Evolutionary conservation across 1,284 basidiomycete genomes (phyloP), one percentile per base, ranked within the genome.

Genomic region (Cryptococcus wingfieldii): DNA sequence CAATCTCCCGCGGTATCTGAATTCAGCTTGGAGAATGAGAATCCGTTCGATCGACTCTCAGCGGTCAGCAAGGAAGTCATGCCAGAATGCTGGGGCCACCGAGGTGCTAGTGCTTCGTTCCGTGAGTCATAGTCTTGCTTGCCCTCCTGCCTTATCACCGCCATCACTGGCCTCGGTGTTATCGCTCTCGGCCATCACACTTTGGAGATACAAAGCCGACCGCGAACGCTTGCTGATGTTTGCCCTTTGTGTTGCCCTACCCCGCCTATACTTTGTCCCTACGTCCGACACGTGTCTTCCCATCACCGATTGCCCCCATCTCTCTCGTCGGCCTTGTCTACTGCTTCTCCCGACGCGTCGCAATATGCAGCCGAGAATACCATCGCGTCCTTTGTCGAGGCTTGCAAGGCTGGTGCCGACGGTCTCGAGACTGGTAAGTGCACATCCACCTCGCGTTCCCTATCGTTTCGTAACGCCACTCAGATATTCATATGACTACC

Each of bases 401-500:
- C 94, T 62, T 91, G 95, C 63, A 84, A 85, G 48, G 91, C 94
- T 76, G 94, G 93, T 57, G 88, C 92, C 47, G 90, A 96, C 75
- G 93, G 91, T 68, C 91, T 97, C 68, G 94, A 97, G 82, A 92
- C 89, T 71, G 80, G 80, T 79, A 50, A 60, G 79, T 67, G 37
- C 39, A 23, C 28, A 13, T 25, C 25, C 5, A 38, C 13, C 27
- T 18, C 9, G 5, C 4, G 37, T 19, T 34, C 31, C 31, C 6
- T 1, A 23, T 13, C 7, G 37, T n/a, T 38, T 54, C 43, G 31
- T 55, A 27, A 46, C 27, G 9, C 16, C 10, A 48, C 34, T 64
- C 83, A 93, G 94, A 98, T 83, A 92, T 98, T 64, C 95, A 98
- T 77, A 88, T 97, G 71, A 94, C 94, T 50, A 78, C 83, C 63